These are phyloP conservation scores for Plasmodium adleri DNA, from an alignment of 169 alveolate genomes.

Conservation along the genomic window DNA sequence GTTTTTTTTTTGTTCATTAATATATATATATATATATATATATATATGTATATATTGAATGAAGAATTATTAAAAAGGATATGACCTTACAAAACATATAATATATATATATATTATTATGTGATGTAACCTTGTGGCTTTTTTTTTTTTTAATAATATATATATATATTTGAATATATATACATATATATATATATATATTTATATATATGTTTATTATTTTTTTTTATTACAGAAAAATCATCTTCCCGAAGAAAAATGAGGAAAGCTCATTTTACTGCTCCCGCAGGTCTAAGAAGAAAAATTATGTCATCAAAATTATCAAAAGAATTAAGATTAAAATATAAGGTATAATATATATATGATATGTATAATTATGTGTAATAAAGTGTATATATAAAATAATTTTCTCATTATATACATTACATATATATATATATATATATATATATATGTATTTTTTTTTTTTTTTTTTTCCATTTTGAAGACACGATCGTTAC, in stretches of 20 bases:
- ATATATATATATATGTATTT: neutral
- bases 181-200: too few species aligned
- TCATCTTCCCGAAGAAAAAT: conserved; percentile 94
- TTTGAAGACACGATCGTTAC: conserved; percentile 94
- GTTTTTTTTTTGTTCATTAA: too few species aligned
- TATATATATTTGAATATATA: too few species aligned
- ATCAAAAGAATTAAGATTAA: conserved; percentile 96
- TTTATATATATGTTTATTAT: neutral
- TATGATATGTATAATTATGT: neutral
- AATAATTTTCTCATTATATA: neutral
- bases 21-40: too few species aligned
- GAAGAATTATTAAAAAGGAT: too few species aligned
- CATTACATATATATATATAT: neutral
- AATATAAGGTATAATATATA: conserved; percentile 92
- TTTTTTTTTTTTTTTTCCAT: neutral
- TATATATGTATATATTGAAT: too few species aligned
- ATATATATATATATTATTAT: too few species aligned
- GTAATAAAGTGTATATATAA: neutral
- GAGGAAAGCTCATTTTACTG: conserved; percentile 98
- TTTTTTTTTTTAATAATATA: too few species aligned
- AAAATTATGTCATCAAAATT: conserved; percentile 98
- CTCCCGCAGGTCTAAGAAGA: conserved; percentile 97
- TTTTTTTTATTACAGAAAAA: conserved; percentile 79
- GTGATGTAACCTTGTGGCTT: too few species aligned
- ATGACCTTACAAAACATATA: too few species aligned